Conservation (phyloP, 768 basidiomycete species). For the Mycena amicta region DNA sequence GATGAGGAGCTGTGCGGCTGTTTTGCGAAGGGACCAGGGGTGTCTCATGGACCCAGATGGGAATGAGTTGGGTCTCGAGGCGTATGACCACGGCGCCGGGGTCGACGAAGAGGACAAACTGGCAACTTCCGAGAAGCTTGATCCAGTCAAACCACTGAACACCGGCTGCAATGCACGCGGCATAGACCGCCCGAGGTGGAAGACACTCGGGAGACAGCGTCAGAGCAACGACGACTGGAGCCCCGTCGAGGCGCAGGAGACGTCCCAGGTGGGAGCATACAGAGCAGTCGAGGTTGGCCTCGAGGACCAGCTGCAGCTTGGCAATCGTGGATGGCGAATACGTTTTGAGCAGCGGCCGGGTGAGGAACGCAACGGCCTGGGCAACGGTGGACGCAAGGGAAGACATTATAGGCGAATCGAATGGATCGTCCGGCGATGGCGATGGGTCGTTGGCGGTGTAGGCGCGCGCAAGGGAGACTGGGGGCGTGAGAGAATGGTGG, state of each 20-base stretch:
- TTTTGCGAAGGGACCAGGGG: constrained; percentile 38
- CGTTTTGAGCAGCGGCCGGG: constrained; percentile 57
- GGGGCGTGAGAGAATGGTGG: background rate
- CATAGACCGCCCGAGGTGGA: constrained; percentile 72
- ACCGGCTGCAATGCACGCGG: constrained; percentile 67
- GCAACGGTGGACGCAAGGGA: constrained; percentile 67
- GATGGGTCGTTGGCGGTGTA: constrained; percentile 31
- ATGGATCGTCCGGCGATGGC: constrained; percentile 68
- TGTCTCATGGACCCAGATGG: constrained; percentile 68
- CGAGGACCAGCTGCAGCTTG: constrained; percentile 71
- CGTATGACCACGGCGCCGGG: constrained; percentile 74
- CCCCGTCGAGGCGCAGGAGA: constrained; percentile 52
- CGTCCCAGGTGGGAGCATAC: constrained; percentile 68
- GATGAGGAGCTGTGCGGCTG: constrained; percentile 73
- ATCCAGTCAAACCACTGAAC: constrained; percentile 88
- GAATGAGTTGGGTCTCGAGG: constrained; percentile 49
- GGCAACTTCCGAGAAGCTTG: constrained; percentile 60
- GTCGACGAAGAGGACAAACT: constrained; percentile 81
- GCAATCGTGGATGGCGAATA: constrained; percentile 65
- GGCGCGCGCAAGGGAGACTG: constrained; percentile 35
- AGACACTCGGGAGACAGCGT: constrained; percentile 68
- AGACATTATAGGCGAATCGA: constrained; percentile 36
- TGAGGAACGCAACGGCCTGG: constrained; percentile 76
- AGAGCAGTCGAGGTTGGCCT: constrained; percentile 71
- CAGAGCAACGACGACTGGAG: constrained; percentile 31